These are phyloP conservation scores for Penicillium sp. DNA, from an alignment of 2,329 filamentous ascomycete genomes.

Conservation along the genomic window DNA sequence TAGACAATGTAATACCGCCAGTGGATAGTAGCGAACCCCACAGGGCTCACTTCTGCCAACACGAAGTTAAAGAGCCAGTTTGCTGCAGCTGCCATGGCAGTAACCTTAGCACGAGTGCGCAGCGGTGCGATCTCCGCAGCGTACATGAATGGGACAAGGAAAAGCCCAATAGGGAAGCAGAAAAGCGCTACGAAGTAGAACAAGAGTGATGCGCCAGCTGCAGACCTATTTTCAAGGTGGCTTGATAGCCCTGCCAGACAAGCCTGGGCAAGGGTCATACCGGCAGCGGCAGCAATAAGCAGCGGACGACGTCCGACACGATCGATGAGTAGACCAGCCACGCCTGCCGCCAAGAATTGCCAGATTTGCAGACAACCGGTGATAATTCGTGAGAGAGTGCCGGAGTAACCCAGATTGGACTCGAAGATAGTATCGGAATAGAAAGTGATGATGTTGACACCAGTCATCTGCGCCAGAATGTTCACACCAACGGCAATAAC, in stretches of 20 bases:
- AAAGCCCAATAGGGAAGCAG: conserved; percentile 59
- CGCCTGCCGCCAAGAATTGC: conserved; percentile 20
- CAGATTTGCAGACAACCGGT: conserved; percentile 26
- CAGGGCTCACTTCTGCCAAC: conserved; percentile 34
- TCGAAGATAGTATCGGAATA: conserved; percentile 31
- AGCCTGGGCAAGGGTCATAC: conserved; percentile 16
- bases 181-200: conserved; percentile 61
- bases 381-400: conserved; percentile 19
- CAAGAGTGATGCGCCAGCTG: conserved; percentile 52
- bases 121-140: conserved; percentile 55
- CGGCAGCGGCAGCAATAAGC: conserved; percentile 25
- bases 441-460: conserved; percentile 32
- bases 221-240: conserved; percentile 37
- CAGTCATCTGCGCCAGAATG: conserved; percentile 28
- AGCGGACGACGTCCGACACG: conserved; percentile 40
- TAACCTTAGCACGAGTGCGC: conserved; percentile 47
- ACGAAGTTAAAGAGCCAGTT: conserved; percentile 41
- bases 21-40: conserved; percentile 44
- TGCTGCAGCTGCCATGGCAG: conserved; percentile 51
- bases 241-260: conserved; percentile 15
- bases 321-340: conserved; percentile 22
- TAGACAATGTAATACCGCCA: conserved; percentile 48
- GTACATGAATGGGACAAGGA: conserved; percentile 60
- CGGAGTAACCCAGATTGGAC: conserved; percentile 19
- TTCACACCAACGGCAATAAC: conserved; percentile 23